Evolutionary conservation across 306 rosid genomes (phyloP).

Genomic region (Fragaria ananassa): DNA sequence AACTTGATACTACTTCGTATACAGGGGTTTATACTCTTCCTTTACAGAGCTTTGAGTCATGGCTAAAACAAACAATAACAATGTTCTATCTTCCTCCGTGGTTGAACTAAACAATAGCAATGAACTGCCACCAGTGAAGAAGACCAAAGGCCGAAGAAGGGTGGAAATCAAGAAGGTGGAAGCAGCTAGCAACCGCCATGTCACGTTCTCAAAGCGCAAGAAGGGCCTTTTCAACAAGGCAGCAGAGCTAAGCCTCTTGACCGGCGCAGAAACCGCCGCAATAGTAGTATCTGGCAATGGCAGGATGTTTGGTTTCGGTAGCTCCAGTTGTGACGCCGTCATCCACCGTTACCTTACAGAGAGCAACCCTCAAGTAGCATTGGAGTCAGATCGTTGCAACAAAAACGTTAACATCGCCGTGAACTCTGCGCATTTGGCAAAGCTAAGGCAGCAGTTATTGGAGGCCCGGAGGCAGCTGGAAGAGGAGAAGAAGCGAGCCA

Average conservation of each 20-base stretch:
- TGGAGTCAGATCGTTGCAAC: background rate
- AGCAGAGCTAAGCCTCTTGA: conserved; percentile 17
- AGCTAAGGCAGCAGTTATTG: background rate
- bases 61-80: background rate
- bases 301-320: conserved; percentile 14
- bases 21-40: background rate
- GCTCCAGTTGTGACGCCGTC: conserved; percentile 9
- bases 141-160: conserved; percentile 8
- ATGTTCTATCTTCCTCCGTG: background rate
- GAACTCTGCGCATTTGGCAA: background rate
- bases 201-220: conserved; percentile 32
- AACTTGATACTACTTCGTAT: background rate
- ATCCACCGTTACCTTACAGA: background rate
- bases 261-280: conserved; percentile 5
- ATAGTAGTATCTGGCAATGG: conserved; percentile 13
- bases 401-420: background rate
- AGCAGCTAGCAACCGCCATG: conserved; percentile 24
- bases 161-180: conserved; percentile 23
- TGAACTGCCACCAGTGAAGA: background rate
- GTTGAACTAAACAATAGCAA: background rate
- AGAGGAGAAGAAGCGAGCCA: background rate
- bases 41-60: background rate
- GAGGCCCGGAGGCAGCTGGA: background rate
- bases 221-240: conserved; percentile 24
- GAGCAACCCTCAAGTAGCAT: background rate